Percentiles rank a stretch among this genome's conserved stretches.
Evolutionary conservation across 75 land plant genomes (phyloP).

Genomic region (Sequoiadendron giganteum): DNA sequence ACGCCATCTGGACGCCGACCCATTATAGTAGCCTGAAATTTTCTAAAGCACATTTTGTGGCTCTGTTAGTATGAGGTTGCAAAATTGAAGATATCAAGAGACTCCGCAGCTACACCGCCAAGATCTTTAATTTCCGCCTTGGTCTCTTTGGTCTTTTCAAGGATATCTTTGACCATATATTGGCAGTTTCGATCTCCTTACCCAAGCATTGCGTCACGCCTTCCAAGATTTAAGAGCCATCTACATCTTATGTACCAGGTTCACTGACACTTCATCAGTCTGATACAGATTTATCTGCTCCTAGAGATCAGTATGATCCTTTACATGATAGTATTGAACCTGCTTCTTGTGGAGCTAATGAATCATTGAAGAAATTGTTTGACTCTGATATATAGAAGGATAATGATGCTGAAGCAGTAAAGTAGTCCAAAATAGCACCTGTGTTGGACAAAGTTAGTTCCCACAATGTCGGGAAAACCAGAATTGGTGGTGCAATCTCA

Average conservation of each 20-base stretch:
- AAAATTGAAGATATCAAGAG: too few species aligned
- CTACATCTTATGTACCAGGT: neutral
- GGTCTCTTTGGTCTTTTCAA: too few species aligned
- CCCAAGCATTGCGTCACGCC: too few species aligned
- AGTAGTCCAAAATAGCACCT: slow-evolving; percentile 1
- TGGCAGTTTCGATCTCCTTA: too few species aligned
- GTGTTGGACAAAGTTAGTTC: slow-evolving; percentile 16
- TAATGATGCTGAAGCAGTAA: neutral
- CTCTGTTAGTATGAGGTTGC: too few species aligned
- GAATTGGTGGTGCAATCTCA: slow-evolving; percentile 10
- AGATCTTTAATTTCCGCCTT: too few species aligned
- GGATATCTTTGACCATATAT: too few species aligned
- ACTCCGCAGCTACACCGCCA: too few species aligned
- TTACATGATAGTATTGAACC: slow-evolving; percentile 71
- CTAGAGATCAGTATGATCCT: slow-evolving; percentile 70
- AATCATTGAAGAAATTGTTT: slow-evolving; percentile 11
- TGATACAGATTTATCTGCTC: neutral
- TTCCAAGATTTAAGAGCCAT: too few species aligned
- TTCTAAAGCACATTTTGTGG: too few species aligned
- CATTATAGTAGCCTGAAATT: too few species aligned
- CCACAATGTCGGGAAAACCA: neutral
- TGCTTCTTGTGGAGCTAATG: slow-evolving; percentile 15
- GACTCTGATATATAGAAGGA: slow-evolving; percentile 15
- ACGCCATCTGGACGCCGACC: too few species aligned
- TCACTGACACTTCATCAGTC: neutral